phyloP scores from a whole-genome alignment of 2,329 filamentous ascomycete species.

The Alternaria arborescens region DNA sequence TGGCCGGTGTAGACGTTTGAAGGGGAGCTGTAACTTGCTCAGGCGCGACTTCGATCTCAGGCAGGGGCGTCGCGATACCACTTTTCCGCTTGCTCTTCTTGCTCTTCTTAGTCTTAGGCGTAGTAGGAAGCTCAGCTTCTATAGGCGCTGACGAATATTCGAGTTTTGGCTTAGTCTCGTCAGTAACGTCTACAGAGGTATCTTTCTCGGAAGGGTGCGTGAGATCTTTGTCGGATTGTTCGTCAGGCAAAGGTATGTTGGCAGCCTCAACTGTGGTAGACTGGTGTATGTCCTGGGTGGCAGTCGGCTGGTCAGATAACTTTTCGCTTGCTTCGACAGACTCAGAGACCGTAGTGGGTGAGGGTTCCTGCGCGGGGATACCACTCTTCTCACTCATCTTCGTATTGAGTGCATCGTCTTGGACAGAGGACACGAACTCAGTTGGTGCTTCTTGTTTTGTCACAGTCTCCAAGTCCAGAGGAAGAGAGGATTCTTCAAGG shows the following conservation, averaged over 20 bases:
- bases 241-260: constrained; percentile 1
- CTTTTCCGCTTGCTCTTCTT: constrained; percentile 19
- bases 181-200: neutral
- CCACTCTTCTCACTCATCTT: constrained; percentile 32
- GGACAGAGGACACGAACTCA: neutral
- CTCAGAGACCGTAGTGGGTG: constrained; percentile 2
- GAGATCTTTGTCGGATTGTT: constrained; percentile 6
- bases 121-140: neutral
- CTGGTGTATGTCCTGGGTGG: neutral
- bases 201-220: neutral
- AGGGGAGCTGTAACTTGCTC: constrained; percentile 1
- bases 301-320: neutral
- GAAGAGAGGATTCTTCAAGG: neutral
- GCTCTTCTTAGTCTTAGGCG: constrained; percentile 12
- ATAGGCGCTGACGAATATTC: neutral
- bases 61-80: constrained; percentile 3
- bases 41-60: constrained; percentile 4
- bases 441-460: neutral
- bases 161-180: neutral
- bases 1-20: neutral
- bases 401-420: constrained; percentile 24
- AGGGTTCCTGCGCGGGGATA: constrained; percentile 15
- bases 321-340: neutral
- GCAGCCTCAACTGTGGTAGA: neutral
- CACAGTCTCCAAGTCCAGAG: neutral